Base-by-base conservation (phyloP, 2,329 filamentous ascomycete genomes). In the Aspergillus sp. region DNA sequence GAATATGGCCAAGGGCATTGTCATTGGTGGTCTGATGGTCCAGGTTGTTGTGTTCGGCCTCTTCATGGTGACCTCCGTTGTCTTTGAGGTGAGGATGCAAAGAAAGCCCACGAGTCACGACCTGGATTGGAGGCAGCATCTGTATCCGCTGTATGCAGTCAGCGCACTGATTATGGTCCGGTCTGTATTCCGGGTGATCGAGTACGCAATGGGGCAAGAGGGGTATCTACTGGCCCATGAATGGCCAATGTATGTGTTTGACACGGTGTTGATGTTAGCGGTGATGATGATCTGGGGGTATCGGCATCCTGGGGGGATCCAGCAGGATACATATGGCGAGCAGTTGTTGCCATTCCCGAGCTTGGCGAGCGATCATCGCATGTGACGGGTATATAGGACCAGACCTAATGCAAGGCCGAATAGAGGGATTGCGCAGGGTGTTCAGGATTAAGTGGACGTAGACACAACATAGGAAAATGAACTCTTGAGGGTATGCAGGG, bases 101-200 rank as follows among this genome's bases (percentile, higher is more conserved):
- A 38, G 46, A 32, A 3, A 26, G 2, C 59, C 59, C 5, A 61
- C 57, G 3, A 30, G 35, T 17, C 36, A 52, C 8, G 50, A 24
- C 22, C 7, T 55, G n/a, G 45, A 50, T 8, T 63, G 53, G 55
- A 46, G 52, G n/a, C 44, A 49, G 11, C 36, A 48, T 14, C 43
- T 63, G 36, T 42, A 57, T 16, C 55, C 52, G 42, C 54, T 61
- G 9, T 61, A 63, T 52, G 50, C 47, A 9, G 58, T 59, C 44
- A 62, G 58, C 47, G 32, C 47, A 0, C 63, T 74, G 26, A 73
- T 80, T 33, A 67, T 76, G 52, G 56, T 74, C 4, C 68, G 78
- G n/a, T 76, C 73, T 9, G 51, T 78, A 11, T 79, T 75, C 73
- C n/a, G 78, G 19, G 68, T 78, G 2, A 59, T 79, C 16, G 79